Conservation (phyloP, 2,329 filamentous ascomycete species). For the Exophiala mesophila region DNA sequence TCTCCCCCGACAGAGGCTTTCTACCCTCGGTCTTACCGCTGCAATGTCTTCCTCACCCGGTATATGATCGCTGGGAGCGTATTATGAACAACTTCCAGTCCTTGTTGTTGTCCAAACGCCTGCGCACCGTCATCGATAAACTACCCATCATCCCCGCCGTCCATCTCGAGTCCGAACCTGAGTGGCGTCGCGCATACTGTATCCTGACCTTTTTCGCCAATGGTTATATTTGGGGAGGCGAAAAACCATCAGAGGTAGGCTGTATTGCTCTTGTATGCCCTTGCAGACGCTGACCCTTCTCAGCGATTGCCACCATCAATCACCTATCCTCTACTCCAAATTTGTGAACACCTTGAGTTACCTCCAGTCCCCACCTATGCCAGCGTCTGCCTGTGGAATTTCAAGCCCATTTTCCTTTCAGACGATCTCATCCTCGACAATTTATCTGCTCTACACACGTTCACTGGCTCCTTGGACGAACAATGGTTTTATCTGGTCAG, state of each 20-base stretch:
- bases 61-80: conserved; percentile 93
- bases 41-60: conserved; percentile 74
- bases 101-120: conserved; percentile 75
- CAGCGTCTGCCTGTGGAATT: conserved; percentile 91
- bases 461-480: conserved; percentile 91
- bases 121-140: conserved; percentile 72
- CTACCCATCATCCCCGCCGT: conserved; percentile 79
- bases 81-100: conserved; percentile 80
- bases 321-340: conserved; percentile 72
- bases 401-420: conserved; percentile 80
- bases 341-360: conserved; percentile 74
- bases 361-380: conserved; percentile 93
- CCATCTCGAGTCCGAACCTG: conserved; percentile 73
- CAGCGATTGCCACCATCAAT: conserved; percentile 70
- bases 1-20: conserved; percentile 67
- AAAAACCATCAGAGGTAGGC: conserved; percentile 66
- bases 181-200: conserved; percentile 86
- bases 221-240: conserved; percentile 84
- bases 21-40: conserved; percentile 77
- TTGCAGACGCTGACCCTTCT: no score
- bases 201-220: conserved; percentile 76
- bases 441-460: conserved; percentile 78
- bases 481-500: conserved; percentile 98
- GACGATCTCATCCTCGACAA: conserved; percentile 85
- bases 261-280: no score